Evolutionary conservation across 176 grass and related monocot species (phyloP).

Genomic region (Oryza brachyantha): DNA sequence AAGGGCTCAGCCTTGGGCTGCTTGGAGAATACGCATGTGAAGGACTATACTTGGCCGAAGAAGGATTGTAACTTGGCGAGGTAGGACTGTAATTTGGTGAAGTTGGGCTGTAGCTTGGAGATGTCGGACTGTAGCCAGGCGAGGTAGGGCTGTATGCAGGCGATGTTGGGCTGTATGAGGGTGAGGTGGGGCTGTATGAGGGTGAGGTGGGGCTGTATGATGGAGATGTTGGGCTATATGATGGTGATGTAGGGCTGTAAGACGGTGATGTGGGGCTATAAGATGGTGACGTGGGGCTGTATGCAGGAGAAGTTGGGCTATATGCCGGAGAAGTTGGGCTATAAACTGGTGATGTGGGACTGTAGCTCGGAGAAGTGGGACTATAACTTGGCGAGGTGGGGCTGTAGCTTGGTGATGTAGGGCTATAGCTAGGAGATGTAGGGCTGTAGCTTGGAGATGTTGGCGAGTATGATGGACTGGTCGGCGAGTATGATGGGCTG

Average conservation of each 20-base stretch:
- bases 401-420: constrained; percentile 57
- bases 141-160: constrained; percentile 79
- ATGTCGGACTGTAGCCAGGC: constrained; percentile 67
- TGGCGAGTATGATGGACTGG: constrained; percentile 57
- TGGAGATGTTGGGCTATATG: constrained; percentile 49
- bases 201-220: constrained; percentile 55
- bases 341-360: constrained; percentile 59
- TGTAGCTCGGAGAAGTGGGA: constrained; percentile 55
- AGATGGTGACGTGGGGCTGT: constrained; percentile 51
- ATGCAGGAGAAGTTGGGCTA: constrained; percentile 56
- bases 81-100: constrained; percentile 26
- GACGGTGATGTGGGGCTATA: constrained; percentile 58
- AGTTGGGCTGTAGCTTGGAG: constrained; percentile 62
- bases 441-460: constrained; percentile 64
- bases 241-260: constrained; percentile 50
- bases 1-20: constrained; percentile 66
- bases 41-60: constrained; percentile 52
- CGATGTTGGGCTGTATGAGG: constrained; percentile 68
- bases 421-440: constrained; percentile 56
- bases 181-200: constrained; percentile 48
- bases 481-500: constrained; percentile 59
- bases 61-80: constrained; percentile 86
- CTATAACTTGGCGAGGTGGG: constrained; percentile 67
- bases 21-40: constrained; percentile 83
- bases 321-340: constrained; percentile 64